phyloP scores from a whole-genome alignment of 1,139 yeast genomes.

The Magnusiomyces sp. region DNA sequence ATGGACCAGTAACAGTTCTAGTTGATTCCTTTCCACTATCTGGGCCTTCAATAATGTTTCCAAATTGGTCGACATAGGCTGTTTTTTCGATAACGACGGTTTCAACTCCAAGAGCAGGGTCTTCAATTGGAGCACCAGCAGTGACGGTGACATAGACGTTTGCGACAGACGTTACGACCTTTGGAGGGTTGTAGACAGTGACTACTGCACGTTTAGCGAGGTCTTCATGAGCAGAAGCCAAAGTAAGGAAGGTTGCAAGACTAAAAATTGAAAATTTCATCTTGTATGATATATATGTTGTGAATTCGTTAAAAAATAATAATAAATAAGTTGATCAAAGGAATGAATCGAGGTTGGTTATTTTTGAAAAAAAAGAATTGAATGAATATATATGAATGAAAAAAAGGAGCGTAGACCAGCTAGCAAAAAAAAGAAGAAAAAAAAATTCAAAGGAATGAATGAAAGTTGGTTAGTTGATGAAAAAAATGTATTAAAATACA shows the following conservation, averaged over 20 bases:
- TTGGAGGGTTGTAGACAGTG: conserved; percentile 3
- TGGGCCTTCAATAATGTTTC: conserved; percentile 10
- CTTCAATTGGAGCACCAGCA: background rate
- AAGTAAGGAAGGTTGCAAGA: background rate
- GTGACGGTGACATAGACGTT: conserved; percentile 9
- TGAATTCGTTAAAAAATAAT: background rate
- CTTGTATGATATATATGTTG: background rate
- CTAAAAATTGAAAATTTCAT: conserved; percentile 5
- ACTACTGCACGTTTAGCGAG: background rate
- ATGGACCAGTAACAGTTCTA: no score
- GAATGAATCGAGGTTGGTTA: background rate
- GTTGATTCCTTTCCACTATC: no score
- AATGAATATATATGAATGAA: background rate
- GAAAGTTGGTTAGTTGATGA: background rate
- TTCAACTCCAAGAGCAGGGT: conserved; percentile 1
- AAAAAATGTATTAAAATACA: background rate
- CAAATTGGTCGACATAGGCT: conserved; percentile 14
- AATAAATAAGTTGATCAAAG: background rate
- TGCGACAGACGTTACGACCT: conserved; percentile 5
- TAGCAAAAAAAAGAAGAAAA: background rate
- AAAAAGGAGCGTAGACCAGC: conserved; percentile 5
- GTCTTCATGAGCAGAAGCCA: background rate
- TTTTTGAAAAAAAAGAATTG: background rate
- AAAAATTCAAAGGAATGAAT: background rate
- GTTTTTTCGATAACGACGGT: conserved; percentile 7